Evolutionary conservation across 2,329 filamentous ascomycete species (phyloP).

Genomic region (Ophiostoma piceae): DNA sequence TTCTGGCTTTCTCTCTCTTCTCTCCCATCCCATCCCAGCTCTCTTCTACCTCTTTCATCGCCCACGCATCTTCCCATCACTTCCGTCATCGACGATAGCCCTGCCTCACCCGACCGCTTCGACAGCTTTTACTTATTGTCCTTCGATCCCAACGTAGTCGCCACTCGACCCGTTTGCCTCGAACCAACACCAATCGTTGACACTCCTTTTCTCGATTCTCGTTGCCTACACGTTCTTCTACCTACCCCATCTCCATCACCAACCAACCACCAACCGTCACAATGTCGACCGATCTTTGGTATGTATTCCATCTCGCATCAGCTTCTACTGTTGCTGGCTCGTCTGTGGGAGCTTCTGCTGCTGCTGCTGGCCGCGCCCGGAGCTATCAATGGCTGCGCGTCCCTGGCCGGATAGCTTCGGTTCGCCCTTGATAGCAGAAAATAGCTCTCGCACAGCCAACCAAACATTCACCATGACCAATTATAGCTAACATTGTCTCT

Average conservation of each 20-base stretch:
- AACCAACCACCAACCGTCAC: slow-evolving; percentile 21
- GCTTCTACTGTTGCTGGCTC: neutral
- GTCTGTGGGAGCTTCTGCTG: neutral
- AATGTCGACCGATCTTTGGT: slow-evolving; percentile 29
- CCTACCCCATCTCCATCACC: neutral
- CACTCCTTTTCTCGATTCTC: slow-evolving; percentile 14
- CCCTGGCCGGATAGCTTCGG: slow-evolving; percentile 18
- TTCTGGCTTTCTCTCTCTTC: slow-evolving; percentile 21
- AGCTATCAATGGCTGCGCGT: neutral
- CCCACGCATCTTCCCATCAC: slow-evolving; percentile 20
- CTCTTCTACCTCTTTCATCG: slow-evolving; percentile 22
- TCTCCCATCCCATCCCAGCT: slow-evolving; percentile 17
- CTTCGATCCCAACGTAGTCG: neutral
- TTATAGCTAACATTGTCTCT: slow-evolving; percentile 28
- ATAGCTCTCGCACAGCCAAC: slow-evolving; percentile 3
- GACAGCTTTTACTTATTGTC: slow-evolving; percentile 18
- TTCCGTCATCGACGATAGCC: slow-evolving; percentile 22
- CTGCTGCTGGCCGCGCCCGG: neutral
- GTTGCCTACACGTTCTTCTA: neutral
- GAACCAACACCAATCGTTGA: slow-evolving; percentile 17
- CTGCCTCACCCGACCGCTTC: slow-evolving; percentile 14
- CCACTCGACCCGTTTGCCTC: slow-evolving; percentile 6
- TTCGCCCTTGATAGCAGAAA: neutral
- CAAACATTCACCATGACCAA: neutral
- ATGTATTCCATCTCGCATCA: slow-evolving; percentile 3